A percentile compares a stretch with the other conserved stretches of the same genome.
These are phyloP conservation scores for Rugonectria rugulosa DNA, from an alignment of 2,329 filamentous ascomycete genomes.

Conservation along the genomic window DNA sequence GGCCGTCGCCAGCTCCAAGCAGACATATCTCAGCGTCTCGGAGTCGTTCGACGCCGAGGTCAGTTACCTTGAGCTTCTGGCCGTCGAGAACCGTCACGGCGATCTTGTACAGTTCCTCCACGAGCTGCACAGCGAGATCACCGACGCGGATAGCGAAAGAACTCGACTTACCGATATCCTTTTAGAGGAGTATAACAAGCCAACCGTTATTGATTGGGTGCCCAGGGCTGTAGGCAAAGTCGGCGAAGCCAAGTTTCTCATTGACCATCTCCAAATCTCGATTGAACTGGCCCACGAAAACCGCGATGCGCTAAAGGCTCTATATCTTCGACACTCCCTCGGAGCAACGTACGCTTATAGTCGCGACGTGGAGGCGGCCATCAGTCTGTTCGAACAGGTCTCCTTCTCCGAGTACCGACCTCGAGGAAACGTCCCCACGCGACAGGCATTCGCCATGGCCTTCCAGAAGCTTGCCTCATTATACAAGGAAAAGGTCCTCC, in stretches of 20 bases:
- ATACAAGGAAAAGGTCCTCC: constrained; percentile 46
- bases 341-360: constrained; percentile 47
- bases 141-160: constrained; percentile 32
- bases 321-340: constrained; percentile 49
- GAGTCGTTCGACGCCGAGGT: constrained; percentile 49
- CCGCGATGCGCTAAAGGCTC: constrained; percentile 47
- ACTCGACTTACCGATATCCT: constrained; percentile 47
- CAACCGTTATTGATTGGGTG: constrained; percentile 49
- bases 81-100: constrained; percentile 46
- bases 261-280: constrained; percentile 41
- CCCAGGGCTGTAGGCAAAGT: constrained; percentile 50
- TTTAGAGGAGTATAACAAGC: constrained; percentile 44
- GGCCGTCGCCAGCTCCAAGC: constrained; percentile 42
- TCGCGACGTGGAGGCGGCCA: constrained; percentile 45
- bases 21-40: constrained; percentile 35
- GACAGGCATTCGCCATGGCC: constrained; percentile 49
- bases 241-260: constrained; percentile 40
- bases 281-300: constrained; percentile 43
- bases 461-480: constrained; percentile 49
- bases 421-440: constrained; percentile 48
- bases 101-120: constrained; percentile 47
- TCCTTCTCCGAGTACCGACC: constrained; percentile 49
- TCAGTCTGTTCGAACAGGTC: constrained; percentile 46
- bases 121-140: constrained; percentile 40
- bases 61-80: constrained; percentile 47